Evolutionary conservation across 2,329 filamentous ascomycete species (phyloP), one percentile per base, ranked within the genome.

Genomic region (Tolypocladium tundrense): DNA sequence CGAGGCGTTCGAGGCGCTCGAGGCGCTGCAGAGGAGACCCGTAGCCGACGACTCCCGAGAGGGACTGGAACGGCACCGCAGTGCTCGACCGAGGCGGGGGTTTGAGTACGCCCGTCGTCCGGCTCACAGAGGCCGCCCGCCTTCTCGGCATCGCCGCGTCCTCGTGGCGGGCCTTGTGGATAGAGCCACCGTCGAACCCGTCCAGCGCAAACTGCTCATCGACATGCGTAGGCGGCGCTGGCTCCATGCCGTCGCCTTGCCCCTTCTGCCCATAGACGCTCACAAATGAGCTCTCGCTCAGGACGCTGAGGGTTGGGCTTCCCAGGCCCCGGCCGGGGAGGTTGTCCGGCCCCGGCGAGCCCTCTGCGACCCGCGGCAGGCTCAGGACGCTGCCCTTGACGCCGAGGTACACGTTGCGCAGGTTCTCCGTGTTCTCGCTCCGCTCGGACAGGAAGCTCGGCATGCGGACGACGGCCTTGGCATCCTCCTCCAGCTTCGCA

Each of bases 201-300:
- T 72, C 67, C 45, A 69, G 63, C 11, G 64, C 62, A 7, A 68
- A 61, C 0, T 68, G 65, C 41, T 73, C 70, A 24, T 73, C 70
- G 4, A 69, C 60, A 4, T 67, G 61, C 21, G 59, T 58, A 3
- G 66, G 59, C 4, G 64, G 63, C 13, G 63, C 63, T 35, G 63
- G 64, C 11, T 68, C 66, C 2, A 63, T 57, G 9, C 60, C 64
- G 60, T 77, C 78, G 31, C 75, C 69, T 3, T 40, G 5, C 3
- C 8, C 31, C 52, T 53, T 60, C 8, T 54, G 53, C 3, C 84
- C 85, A 57, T 88, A 88, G 0, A 88, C 74, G 63, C 85, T 88
- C 27, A 81, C 63, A 63, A 88, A 87, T 0, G 85, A 88, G 66
- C 84, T 87, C 68, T 88, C 84, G 62, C 85, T 88, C 60, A 88